phyloP scores from a whole-genome alignment of 2,329 filamentous ascomycete genomes.

The Sporothrix sp. region DNA sequence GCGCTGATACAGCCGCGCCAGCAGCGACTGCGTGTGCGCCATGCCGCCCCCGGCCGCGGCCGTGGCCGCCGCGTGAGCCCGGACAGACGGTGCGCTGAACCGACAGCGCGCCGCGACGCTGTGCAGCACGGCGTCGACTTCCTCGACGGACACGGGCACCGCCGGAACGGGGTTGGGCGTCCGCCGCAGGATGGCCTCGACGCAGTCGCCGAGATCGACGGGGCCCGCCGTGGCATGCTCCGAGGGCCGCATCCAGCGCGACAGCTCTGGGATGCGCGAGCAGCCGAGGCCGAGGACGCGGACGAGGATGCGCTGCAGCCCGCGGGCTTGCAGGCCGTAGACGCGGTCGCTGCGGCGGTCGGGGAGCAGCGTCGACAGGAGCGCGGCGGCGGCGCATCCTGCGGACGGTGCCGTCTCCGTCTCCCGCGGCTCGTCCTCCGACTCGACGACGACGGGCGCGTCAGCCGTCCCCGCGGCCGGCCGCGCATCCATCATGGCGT shows the following conservation, averaged over 20 bases:
- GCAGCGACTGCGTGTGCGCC: conserved; percentile 24
- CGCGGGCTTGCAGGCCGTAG: conserved; percentile 55
- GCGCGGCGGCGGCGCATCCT: conserved; percentile 47
- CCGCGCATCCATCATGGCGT: background rate
- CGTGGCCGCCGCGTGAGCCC: conserved; percentile 21
- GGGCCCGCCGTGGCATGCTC: conserved; percentile 49
- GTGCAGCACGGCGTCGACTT: conserved; percentile 59
- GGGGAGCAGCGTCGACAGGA: conserved; percentile 69
- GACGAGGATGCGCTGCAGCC: conserved; percentile 57
- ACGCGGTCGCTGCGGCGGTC: conserved; percentile 68
- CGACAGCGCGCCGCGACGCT: conserved; percentile 55
- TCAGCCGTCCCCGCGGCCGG: background rate
- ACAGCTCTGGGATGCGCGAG: conserved; percentile 51
- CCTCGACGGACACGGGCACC: conserved; percentile 52
- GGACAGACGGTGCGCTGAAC: conserved; percentile 60
- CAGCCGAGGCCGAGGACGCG: conserved; percentile 56
- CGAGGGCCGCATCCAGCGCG: conserved; percentile 49
- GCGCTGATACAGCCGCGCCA: conserved; percentile 49
- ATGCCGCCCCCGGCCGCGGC: background rate
- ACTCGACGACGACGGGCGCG: background rate
- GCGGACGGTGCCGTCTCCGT: conserved; percentile 38
- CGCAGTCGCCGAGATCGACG: conserved; percentile 61
- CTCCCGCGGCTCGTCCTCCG: conserved; percentile 14
- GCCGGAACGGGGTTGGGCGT: conserved; percentile 37
- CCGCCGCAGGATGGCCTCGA: conserved; percentile 52